Evolutionary conservation across 1,284 basidiomycete species (phyloP), one percentile per base, ranked within the genome.

Genomic region (Wallemia ichthyophaga): DNA sequence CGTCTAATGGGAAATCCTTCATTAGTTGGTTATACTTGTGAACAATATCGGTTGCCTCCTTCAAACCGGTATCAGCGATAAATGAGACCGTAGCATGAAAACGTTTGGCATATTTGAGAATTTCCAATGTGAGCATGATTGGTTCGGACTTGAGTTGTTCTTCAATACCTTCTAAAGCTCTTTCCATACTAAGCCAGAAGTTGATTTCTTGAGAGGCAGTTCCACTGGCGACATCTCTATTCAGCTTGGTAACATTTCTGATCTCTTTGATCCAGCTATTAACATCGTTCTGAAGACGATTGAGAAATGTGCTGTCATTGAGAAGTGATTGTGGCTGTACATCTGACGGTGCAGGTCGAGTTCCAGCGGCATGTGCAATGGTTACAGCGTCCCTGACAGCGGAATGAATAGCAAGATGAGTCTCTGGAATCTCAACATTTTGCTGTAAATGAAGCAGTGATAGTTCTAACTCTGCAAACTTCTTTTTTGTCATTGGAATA

Each of bases 251-350:
- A 60, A 98, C 88, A 0, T 85, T 81, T 70, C 96, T 92, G 59
- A 98, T 92, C 60, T 89, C 85, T 71, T 95, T 95, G 72, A 98
- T 94, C 94, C 92, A 99, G 21, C 80, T 77, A 69, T 96, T 96
- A 65, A 98, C 92, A 64, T 96, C 85, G 15, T 78, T 77, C 66
- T 96, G 92, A 1, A 99, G 77, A 32, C 83, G 81, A 69, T 96
- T 98, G 60, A 98, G 80, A 73, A 99, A 98, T 1, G 80, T 74
- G 58, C 82, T 83, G 71, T 98, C 92, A 64, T 79, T 80, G 25
- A 96, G 76, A 48, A 72, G 67, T 1, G 63, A 59, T 7, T 66
- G 62, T 0, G 71, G 70, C 57, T 69, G 66, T 24, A 72, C 67
- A 7, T 67, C 67, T 57, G 56, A 71, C 65, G 7, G 68, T 66